Evolutionary conservation across 306 rosid genomes (phyloP), one percentile per base, ranked within the genome.

Genomic region (Bauhinia variegata): DNA sequence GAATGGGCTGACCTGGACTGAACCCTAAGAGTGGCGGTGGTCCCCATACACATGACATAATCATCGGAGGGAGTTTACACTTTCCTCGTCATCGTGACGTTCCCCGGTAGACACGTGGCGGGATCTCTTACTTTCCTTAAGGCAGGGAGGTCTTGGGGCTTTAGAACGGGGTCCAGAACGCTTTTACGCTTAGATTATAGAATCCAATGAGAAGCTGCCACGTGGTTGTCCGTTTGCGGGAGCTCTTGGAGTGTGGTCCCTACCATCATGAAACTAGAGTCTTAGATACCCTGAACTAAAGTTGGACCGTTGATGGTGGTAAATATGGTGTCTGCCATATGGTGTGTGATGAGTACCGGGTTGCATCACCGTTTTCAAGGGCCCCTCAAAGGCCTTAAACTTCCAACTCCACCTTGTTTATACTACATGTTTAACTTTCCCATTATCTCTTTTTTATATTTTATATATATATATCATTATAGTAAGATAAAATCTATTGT

Each of bases 221-320:
- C 82, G 85, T 84, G 78, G 75, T 5, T n/a, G 8, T 47, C 48
- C 16, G 3, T 0, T 58, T 13, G 60, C 63, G 11, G 30, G 23
- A 50, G 55, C 15, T 47, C 65, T 79, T 54, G 82, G 79, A 48
- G 4, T 8, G 72, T 47, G 83, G 88, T 55, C 52, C 86, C 93
- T 76, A 65, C 84, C 48, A 58, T 49, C 30, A 67, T 39, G 41
- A 36, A 62, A 65, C 8, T 33, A 23, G 49, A 32, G n/a, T n/a
- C n/a, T n/a, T n/a, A n/a, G n/a, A n/a, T n/a, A n/a, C n/a, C n/a
- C n/a, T n/a, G n/a, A n/a, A n/a, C n/a, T n/a, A n/a, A n/a, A n/a
- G 79, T n/a, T 51, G 65, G 69, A 87, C 95, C 95, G 96, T 87
- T 41, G 82, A 87, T 90, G 86, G 96, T 90, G 96, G 87, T 75